phyloP scores from a whole-genome alignment of 176 grass and related monocot genomes.

The Aegilops bicornis region DNA sequence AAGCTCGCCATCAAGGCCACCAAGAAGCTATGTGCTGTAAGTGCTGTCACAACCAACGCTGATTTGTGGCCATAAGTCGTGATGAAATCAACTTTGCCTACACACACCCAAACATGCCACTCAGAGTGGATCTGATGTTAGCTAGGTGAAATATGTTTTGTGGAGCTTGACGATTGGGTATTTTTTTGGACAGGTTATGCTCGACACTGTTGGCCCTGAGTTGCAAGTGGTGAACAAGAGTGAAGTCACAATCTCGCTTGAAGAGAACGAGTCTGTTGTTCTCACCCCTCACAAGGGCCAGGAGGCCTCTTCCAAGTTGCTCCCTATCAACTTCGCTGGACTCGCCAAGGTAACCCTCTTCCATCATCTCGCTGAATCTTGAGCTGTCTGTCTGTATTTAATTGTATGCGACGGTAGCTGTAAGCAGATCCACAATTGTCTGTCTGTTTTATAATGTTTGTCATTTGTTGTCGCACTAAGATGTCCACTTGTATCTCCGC shows the following conservation, averaged over 20 bases:
- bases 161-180: neutral
- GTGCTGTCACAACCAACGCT: neutral
- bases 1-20: conserved; percentile 87
- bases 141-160: neutral
- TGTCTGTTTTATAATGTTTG: too few species aligned
- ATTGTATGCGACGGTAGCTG: neutral
- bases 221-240: conserved; percentile 89
- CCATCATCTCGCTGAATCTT: neutral
- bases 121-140: neutral
- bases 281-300: conserved; percentile 78
- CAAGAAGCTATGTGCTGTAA: conserved; percentile 93
- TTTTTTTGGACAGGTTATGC: conserved; percentile 64
- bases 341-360: conserved; percentile 52
- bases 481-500: neutral
- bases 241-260: conserved; percentile 77
- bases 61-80: neutral
- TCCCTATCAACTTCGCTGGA: conserved; percentile 93
- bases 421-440: neutral
- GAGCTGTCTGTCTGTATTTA: conserved; percentile 32
- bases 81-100: neutral
- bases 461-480: neutral
- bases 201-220: conserved; percentile 94
- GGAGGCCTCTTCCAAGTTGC: conserved; percentile 65
- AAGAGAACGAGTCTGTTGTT: conserved; percentile 67
- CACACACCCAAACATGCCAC: neutral